phyloP scores from a whole-genome alignment of 352 stramenopile species.

The Pythium angustatum region DNA sequence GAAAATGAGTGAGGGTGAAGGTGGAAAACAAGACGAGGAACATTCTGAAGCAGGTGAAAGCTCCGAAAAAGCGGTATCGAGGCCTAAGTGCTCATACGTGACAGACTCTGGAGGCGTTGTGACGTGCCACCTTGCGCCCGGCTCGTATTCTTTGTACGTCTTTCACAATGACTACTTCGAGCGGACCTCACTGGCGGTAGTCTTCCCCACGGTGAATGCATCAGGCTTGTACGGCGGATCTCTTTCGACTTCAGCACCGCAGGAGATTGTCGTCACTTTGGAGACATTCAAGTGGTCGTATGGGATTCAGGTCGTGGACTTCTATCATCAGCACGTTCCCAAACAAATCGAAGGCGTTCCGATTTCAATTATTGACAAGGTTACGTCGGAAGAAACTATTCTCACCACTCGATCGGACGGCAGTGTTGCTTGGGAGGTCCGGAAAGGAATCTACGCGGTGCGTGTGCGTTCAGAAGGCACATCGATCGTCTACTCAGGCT shows the following conservation, averaged over 20 bases:
- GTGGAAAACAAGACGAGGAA: background rate
- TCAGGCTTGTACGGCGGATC: conserved; percentile 40
- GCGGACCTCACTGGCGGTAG: conserved; percentile 58
- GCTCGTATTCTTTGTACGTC: conserved; percentile 69
- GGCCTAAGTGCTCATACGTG: conserved; percentile 32
- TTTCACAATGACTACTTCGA: conserved; percentile 76
- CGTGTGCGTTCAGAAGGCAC: conserved; percentile 48
- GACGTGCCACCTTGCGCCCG: conserved; percentile 45
- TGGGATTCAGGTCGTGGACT: conserved; percentile 64
- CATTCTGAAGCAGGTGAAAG: conserved; percentile 1
- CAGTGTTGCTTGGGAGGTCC: conserved; percentile 51
- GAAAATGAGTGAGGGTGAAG: too few relatives aligned
- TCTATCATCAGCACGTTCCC: conserved; percentile 50
- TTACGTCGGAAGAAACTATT: conserved; percentile 45
- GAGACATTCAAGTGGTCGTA: conserved; percentile 67
- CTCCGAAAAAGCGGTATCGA: conserved; percentile 8
- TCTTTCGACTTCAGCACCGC: conserved; percentile 31
- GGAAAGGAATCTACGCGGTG: conserved; percentile 63
- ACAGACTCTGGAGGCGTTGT: conserved; percentile 41
- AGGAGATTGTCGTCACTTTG: conserved; percentile 59
- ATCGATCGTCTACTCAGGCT: conserved; percentile 66
- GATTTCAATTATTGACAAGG: conserved; percentile 59
- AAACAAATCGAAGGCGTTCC: conserved; percentile 48
- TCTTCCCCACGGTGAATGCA: conserved; percentile 53
- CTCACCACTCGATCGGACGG: conserved; percentile 45